Evolutionary conservation across 345 rosid genomes (phyloP).

Genomic region (Eucalyptus camaldulensis): DNA sequence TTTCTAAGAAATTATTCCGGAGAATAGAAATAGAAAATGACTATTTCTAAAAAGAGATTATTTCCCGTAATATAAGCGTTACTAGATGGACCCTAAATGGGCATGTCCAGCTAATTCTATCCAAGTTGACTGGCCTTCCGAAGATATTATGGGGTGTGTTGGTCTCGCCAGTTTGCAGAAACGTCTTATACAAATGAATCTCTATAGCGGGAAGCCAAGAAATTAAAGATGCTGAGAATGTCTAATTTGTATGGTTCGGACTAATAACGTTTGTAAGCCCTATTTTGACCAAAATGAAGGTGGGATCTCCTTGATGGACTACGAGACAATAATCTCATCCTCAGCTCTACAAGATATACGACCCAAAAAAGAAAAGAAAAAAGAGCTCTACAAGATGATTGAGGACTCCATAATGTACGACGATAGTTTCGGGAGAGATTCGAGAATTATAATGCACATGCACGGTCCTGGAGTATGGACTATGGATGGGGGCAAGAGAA

Average conservation of each 20-base stretch:
- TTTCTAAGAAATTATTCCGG: rapidly evolving
- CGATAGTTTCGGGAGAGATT: background rate
- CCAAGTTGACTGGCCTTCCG: background rate
- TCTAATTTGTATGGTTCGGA: background rate
- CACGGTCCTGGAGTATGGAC: background rate
- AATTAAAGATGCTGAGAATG: background rate
- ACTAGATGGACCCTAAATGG: background rate
- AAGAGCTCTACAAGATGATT: background rate
- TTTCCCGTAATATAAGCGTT: rapidly evolving
- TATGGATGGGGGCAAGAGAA: background rate
- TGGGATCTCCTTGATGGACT: background rate
- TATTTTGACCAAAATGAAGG: background rate
- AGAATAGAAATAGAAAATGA: no score
- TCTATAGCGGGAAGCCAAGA: background rate
- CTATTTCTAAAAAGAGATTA: no score
- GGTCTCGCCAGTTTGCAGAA: background rate
- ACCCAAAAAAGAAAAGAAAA: no score
- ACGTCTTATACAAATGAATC: background rate
- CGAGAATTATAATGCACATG: background rate
- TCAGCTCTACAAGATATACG: background rate
- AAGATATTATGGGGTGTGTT: background rate
- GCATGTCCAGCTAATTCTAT: background rate
- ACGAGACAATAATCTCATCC: background rate
- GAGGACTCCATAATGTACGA: background rate
- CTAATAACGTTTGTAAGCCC: background rate